Evolutionary conservation across 129 eudicot species (phyloP), one percentile per base, ranked within the genome.

Genomic region (Escallonia herrerae): DNA sequence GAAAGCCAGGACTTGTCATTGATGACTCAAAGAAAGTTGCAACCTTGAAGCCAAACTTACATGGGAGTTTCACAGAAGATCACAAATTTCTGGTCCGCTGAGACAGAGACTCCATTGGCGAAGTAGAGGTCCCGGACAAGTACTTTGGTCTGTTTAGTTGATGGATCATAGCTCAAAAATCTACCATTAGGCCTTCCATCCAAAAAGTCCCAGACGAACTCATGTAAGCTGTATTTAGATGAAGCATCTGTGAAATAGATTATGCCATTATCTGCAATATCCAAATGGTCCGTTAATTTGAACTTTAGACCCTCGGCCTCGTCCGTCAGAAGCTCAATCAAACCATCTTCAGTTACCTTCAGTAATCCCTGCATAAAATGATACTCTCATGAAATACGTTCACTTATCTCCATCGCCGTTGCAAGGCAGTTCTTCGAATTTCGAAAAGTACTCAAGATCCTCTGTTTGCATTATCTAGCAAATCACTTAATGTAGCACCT

Each of bases 181-280:
- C 97, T 81, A n/a, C 99, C 97, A 50, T 86, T 9, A 4, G 99
- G 99, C 14, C 90, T 77, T 38, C 90, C 85, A 63, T 82, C 99
- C 0, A 83, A 7, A 6, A 80, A 0, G 71, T 86, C 96, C 41
- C 66, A 61, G 5, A 50, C 4, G 51, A 3, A 33, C 2, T 82
- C 63, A 0, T 62, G 51, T 43, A 80, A 56, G 7, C 46, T 33
- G 73, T 89, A 80, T 52, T 83, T 94, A 74, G 60, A 72, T 0
- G 96, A 83, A 48, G 99, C 99, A 61, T 89, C 99, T 0, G 93
- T 86, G 82, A 94, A 94, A 64, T 94, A 94, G 43, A 94, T 64
- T 4, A 72, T 58, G 8, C 99, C 99, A 56, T 86, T 82, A 39
- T 73, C 72, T 1, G 86, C 84, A 41, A 86, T 62, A 39, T 71